Evolutionary conservation across 1,284 basidiomycete genomes (phyloP).

Genomic region (Flammula alnicola): DNA sequence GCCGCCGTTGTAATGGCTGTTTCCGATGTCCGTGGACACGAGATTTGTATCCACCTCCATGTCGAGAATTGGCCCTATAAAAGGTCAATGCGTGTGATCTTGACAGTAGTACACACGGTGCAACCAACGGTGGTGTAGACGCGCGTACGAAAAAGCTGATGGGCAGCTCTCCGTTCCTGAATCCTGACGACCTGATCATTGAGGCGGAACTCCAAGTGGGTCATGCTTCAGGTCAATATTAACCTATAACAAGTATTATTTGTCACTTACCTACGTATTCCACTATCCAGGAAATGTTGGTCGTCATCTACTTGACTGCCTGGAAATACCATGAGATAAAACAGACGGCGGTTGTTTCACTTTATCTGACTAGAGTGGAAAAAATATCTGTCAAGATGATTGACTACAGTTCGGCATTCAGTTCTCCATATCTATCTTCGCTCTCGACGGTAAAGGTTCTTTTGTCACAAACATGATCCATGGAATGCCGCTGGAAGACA

Average conservation of each 20-base stretch:
- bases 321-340: conserved; percentile 15
- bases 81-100: conserved; percentile 18
- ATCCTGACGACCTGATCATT: conserved; percentile 14
- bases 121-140: background rate
- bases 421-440: background rate
- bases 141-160: conserved; percentile 13
- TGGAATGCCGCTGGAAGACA: background rate
- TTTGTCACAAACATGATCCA: too few relatives aligned
- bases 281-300: conserved; percentile 10
- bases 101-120: conserved; percentile 1
- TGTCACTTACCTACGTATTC: conserved; percentile 8
- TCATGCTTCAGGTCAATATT: conserved; percentile 7
- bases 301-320: conserved; percentile 17
- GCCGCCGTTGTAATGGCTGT: conserved; percentile 12
- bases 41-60: conserved; percentile 10
- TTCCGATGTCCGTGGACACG: conserved; percentile 19
- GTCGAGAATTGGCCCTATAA: conserved; percentile 14
- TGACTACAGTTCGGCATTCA: background rate
- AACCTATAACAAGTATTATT: conserved; percentile 17
- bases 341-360: conserved; percentile 6
- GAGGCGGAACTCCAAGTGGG: conserved; percentile 24
- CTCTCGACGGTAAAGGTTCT: too few relatives aligned
- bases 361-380: conserved; percentile 1
- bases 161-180: conserved; percentile 25
- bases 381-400: conserved; percentile 1